Evolutionary conservation across 805 yeast species (phyloP), one percentile per base, ranked within the genome.

Genomic region (Ogataea philodendri): DNA sequence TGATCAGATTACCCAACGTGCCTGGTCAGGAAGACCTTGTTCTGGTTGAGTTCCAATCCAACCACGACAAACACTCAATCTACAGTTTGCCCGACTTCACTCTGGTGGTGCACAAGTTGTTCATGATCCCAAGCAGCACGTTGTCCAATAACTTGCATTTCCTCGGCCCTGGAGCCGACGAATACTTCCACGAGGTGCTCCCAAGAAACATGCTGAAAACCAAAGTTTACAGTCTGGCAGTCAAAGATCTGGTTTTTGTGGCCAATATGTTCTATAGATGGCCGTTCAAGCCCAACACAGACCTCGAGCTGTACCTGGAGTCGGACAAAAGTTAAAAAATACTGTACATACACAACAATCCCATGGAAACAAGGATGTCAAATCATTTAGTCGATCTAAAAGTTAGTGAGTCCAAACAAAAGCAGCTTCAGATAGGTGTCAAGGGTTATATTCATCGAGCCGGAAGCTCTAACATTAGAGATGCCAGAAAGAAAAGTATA

Each of bases 401-500:
- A 29, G 41, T 37, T 32, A 29, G 37, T 22, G 11, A 26, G 20
- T 13, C n/a, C 7, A 2, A 11, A 27, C n/a, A 19, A 23, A 24
- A 20, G 31, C 39, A 35, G 35, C 47, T 63, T 78, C 84, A 76
- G 84, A 76, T 72, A 66, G 54, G 66, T 65, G 83, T 78, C 83
- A 77, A 74, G 54, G 66, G 73, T 77, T 80, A 78, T 72, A 82
- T 72, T 82, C 89, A 82, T 79, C 72, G 88, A 78, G 72, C 80
- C 69, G 71, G 66, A 67, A 72, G 78, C 75, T 68, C 88, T 82
- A 81, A 80, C 84, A 81, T 81, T 82, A 82, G 88, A 82, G 89
- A 82, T 82, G 89, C 89, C 89, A 82, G 89, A 82, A 81, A 81
- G 78, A 78, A 80, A 52, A 51, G 55, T 52, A 42, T 43, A 44